phyloP scores from a whole-genome alignment of 1,139 yeast genomes.

The Debaryomycetaceae sp. region DNA sequence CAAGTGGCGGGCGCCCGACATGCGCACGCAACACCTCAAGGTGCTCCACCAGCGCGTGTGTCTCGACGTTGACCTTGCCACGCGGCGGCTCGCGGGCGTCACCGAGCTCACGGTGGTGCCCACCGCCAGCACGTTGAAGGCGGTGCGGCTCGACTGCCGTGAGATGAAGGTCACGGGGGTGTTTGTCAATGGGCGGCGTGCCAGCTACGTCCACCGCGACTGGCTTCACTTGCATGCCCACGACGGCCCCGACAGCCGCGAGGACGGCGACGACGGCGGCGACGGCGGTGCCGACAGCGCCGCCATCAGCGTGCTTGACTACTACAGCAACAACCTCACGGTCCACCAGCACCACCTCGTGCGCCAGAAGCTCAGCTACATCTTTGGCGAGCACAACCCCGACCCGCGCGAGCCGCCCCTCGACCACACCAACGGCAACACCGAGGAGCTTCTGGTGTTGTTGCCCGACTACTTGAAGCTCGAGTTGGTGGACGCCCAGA shows the following conservation, averaged over 20 bases:
- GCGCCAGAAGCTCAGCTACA: constrained; percentile 56
- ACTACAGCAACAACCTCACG: constrained; percentile 39
- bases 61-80: constrained; percentile 61
- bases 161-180: constrained; percentile 65
- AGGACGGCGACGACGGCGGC: constrained; percentile 16
- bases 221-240: constrained; percentile 29
- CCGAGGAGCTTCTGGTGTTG: constrained; percentile 66
- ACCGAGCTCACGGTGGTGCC: constrained; percentile 85
- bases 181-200: constrained; percentile 46
- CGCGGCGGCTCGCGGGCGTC: constrained; percentile 55
- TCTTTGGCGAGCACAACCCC: constrained; percentile 50
- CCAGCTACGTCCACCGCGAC: constrained; percentile 37
- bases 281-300: constrained; percentile 10
- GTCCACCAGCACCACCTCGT: constrained; percentile 63
- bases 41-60: constrained; percentile 68
- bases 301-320: constrained; percentile 35
- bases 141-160: constrained; percentile 74
- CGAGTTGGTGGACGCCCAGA: constrained; percentile 54
- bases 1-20: too few species aligned
- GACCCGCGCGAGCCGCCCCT: constrained; percentile 23
- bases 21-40: constrained; percentile 41
- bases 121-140: constrained; percentile 51
- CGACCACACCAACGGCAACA: constrained; percentile 34
- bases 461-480: constrained; percentile 71
- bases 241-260: constrained; percentile 17